Percentiles rank a stretch among this genome's conserved stretches.
These are phyloP conservation scores for Eutrema japonicum DNA, from an alignment of 345 rosid species.

Conservation along the genomic window DNA sequence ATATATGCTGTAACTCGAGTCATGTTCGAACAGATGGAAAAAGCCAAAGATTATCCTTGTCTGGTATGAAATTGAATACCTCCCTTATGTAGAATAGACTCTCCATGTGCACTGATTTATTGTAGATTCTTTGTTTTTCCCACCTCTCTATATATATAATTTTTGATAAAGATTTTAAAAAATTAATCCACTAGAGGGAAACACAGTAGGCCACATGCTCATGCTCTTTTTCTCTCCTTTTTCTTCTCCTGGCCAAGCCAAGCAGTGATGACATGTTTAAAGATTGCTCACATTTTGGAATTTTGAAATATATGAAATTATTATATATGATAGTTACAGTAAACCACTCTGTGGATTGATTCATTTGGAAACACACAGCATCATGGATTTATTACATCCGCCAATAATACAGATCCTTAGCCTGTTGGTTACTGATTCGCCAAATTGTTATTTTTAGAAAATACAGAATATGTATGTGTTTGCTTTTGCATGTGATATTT, in stretches of 20 bases:
- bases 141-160: conserved; percentile 28
- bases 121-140: conserved; percentile 45
- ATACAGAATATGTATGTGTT: conserved; percentile 5
- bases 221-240: conserved; percentile 39
- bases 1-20: conserved; percentile 36
- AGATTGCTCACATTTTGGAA: conserved; percentile 38
- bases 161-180: neutral
- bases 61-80: conserved; percentile 46
- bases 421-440: conserved; percentile 22
- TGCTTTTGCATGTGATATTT: conserved; percentile 40
- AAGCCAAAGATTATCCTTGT: conserved; percentile 44
- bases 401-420: conserved; percentile 26
- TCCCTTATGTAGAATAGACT: conserved; percentile 41
- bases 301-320: conserved; percentile 7
- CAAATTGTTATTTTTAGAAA: conserved; percentile 25
- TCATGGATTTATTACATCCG: conserved; percentile 32
- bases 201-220: conserved; percentile 43
- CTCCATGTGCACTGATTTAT: conserved; percentile 50
- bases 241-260: conserved; percentile 45
- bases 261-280: conserved; percentile 43
- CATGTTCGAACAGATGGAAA: conserved; percentile 40
- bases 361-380: conserved; percentile 43
- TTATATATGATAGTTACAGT: conserved; percentile 41
- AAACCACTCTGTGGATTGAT: conserved; percentile 36
- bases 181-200: conserved; percentile 34